phyloP scores from a whole-genome alignment of 441 rosid genomes.

The Gossypium davidsonii region DNA sequence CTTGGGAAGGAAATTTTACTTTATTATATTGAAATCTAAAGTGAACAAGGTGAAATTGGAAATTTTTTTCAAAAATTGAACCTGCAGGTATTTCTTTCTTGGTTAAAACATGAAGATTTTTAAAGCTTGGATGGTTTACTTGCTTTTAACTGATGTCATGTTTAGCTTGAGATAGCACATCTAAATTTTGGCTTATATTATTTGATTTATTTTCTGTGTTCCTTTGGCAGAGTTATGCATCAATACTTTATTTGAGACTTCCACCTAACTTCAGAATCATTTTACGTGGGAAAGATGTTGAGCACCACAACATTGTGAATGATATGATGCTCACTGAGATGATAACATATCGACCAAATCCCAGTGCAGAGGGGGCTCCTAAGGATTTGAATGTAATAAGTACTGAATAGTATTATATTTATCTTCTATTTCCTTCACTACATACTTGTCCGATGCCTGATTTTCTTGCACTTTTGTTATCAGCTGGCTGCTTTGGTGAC shows the following conservation, averaged over 20 bases:
- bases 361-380: constrained; percentile 35
- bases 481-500: constrained; percentile 78
- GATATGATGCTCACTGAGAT: constrained; percentile 78
- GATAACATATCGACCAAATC: constrained; percentile 66
- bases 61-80: no score
- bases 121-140: no score
- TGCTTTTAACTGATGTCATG: no score
- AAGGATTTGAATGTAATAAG: constrained; percentile 44
- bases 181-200: background rate
- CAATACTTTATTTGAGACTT: constrained; percentile 82
- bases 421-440: background rate
- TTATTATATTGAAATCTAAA: no score
- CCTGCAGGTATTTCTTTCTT: no score
- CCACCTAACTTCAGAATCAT: constrained; percentile 76
- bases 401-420: background rate
- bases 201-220: constrained; percentile 5
- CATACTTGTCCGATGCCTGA: constrained; percentile 17
- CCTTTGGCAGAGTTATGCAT: constrained; percentile 65
- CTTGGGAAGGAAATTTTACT: background rate
- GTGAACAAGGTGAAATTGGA: no score
- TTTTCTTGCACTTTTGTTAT: constrained; percentile 18
- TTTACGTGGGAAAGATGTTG: constrained; percentile 82
- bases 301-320: constrained; percentile 88
- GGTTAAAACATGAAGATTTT: no score
- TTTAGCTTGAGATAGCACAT: background rate